Conservation (phyloP, 2,329 filamentous ascomycete species). For the Sporothrix brunneoviolacea region DNA sequence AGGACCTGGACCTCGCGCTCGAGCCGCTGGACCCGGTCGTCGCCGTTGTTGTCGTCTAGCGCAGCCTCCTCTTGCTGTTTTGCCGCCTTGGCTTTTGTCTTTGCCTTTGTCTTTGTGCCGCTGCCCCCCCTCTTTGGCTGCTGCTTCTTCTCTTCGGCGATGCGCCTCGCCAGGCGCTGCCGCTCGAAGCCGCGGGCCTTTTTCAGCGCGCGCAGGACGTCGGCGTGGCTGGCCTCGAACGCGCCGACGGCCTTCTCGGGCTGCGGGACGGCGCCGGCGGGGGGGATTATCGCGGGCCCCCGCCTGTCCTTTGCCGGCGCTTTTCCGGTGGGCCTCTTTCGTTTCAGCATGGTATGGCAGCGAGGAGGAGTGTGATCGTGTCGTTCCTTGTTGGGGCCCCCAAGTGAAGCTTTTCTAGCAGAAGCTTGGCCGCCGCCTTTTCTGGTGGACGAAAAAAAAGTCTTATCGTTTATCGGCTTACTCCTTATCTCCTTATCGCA, state of each 20-base stretch:
- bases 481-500: background rate
- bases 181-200: conserved; percentile 69
- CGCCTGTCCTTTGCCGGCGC: conserved; percentile 35
- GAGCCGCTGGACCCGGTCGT: conserved; percentile 51
- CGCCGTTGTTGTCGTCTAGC: conserved; percentile 20
- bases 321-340: conserved; percentile 44
- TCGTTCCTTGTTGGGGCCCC: too few relatives aligned
- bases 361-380: too few relatives aligned
- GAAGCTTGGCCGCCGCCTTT: too few relatives aligned
- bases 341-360: conserved; percentile 44
- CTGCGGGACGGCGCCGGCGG: conserved; percentile 1
- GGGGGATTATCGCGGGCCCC: background rate
- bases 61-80: background rate
- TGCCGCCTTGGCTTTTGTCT: background rate
- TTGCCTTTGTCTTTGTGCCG: background rate
- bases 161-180: conserved; percentile 62
- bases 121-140: background rate
- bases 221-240: conserved; percentile 26
- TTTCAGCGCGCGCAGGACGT: conserved; percentile 62
- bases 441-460: too few relatives aligned
- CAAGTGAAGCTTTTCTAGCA: too few relatives aligned
- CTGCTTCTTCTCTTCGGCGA: conserved; percentile 37
- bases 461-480: background rate
- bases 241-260: conserved; percentile 14
- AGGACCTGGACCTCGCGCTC: conserved; percentile 53